phyloP scores from a whole-genome alignment of 2,329 filamentous ascomycete species.

The Parafenestella ontariensis region DNA sequence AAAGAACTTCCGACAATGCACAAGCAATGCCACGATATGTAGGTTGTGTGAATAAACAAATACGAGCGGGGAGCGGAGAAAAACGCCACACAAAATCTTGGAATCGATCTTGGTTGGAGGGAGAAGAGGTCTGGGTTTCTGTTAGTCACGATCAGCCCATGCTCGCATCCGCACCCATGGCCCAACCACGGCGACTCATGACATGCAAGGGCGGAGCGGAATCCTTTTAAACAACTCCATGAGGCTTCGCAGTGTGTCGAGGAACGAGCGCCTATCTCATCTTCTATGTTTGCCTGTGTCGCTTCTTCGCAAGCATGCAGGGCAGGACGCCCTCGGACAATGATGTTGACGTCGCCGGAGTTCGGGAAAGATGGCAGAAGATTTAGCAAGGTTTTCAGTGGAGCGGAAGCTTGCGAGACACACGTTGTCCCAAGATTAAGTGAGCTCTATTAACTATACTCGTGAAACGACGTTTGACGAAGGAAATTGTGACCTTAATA shows the following conservation, averaged over 20 bases:
- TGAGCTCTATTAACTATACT: too few species aligned
- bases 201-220: conserved; percentile 11
- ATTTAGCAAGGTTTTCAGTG: too few species aligned
- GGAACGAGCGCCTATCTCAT: not conserved
- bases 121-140: too few species aligned
- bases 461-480: too few species aligned
- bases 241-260: not conserved
- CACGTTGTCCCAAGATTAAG: not conserved
- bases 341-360: not conserved
- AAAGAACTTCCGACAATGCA: not conserved
- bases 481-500: too few species aligned
- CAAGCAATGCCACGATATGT: conserved; percentile 1
- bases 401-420: not conserved
- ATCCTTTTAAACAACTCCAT: not conserved
- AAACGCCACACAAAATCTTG: conserved; percentile 30
- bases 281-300: not conserved
- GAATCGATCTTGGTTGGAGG: conserved; percentile 15
- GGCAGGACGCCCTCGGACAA: not conserved
- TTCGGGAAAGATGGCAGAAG: not conserved
- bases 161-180: conserved; percentile 12
- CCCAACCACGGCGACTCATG: not conserved
- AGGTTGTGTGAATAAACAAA: conserved; percentile 31
- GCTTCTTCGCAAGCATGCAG: not conserved
- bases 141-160: conserved; percentile 29
- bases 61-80: conserved; percentile 31